These are phyloP conservation scores for Agrostemma githago DNA, from an alignment of 148 eudicot genomes.

Conservation along the genomic window DNA sequence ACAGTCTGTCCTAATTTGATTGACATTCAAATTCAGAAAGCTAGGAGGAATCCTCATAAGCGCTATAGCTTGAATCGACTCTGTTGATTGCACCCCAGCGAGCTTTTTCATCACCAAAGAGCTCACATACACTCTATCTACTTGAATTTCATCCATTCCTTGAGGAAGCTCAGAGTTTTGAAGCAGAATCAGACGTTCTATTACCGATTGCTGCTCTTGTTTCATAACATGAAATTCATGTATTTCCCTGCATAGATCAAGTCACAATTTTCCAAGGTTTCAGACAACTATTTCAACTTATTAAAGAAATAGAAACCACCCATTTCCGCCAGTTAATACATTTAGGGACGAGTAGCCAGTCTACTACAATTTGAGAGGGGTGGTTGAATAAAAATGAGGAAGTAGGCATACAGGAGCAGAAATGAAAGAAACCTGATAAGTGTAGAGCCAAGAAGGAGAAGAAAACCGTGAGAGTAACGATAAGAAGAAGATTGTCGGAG, in stretches of 20 bases:
- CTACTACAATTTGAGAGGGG: background rate
- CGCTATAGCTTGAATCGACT: conserved; percentile 70
- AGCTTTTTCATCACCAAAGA: conserved; percentile 73
- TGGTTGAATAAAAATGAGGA: background rate
- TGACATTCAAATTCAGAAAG: conserved; percentile 40
- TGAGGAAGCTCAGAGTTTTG: conserved; percentile 52
- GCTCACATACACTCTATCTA: conserved; percentile 50
- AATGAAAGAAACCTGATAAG: conserved; percentile 52
- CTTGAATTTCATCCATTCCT: conserved; percentile 37
- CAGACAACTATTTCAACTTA: conserved; percentile 2
- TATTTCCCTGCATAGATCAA: conserved; percentile 56
- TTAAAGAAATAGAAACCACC: background rate
- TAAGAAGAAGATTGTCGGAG: conserved; percentile 84
- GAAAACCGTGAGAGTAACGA: conserved; percentile 64
- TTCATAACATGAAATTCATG: conserved; percentile 40
- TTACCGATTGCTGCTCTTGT: conserved; percentile 23
- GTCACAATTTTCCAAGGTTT: conserved; percentile 2
- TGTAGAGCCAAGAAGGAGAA: conserved; percentile 62
- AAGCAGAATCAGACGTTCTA: conserved; percentile 68
- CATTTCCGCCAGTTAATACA: background rate
- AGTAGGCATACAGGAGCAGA: no score
- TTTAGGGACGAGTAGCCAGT: no score
- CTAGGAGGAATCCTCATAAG: conserved; percentile 66
- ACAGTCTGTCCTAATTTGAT: conserved; percentile 34
- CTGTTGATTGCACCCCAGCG: conserved; percentile 78